Percentiles rank a stretch among this genome's conserved stretches.
Evolutionary conservation across 768 basidiomycete species (phyloP).

Genomic region (Leccinum broughii): DNA sequence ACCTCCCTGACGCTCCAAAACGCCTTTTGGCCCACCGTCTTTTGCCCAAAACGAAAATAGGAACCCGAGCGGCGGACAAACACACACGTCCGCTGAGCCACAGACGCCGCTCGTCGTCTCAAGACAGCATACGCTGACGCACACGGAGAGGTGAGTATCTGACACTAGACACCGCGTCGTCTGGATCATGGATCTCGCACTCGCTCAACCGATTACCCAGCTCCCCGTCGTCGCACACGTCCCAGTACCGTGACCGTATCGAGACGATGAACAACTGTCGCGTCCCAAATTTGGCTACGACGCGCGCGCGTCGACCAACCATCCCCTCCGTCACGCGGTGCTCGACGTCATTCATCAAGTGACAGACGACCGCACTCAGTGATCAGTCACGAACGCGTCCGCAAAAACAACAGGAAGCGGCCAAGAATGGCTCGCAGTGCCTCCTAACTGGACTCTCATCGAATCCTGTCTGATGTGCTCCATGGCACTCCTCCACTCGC

Average conservation of each 20-base stretch:
- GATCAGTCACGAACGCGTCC: background rate
- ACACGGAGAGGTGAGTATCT: too few species aligned
- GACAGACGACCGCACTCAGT: slow-evolving; percentile 52
- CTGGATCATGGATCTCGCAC: background rate
- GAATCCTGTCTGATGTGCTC: slow-evolving; percentile 98
- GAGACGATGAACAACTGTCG: slow-evolving; percentile 26
- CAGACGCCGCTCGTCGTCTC: too few species aligned
- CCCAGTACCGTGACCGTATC: slow-evolving; percentile 46
- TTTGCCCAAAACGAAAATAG: too few species aligned
- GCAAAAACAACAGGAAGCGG: slow-evolving; percentile 15
- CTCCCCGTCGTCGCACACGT: slow-evolving; percentile 77
- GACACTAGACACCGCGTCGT: too few species aligned
- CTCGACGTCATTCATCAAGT: slow-evolving; percentile 73
- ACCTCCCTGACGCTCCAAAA: too few species aligned
- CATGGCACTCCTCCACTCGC: slow-evolving; percentile 93
- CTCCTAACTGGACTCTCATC: slow-evolving; percentile 82
- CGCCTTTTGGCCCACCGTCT: too few species aligned
- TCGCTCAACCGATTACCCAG: slow-evolving; percentile 36
- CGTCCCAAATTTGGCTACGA: slow-evolving; percentile 61
- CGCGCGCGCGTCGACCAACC: slow-evolving; percentile 61
- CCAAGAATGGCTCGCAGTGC: slow-evolving; percentile 74
- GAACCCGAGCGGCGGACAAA: too few species aligned
- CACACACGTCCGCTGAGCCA: too few species aligned
- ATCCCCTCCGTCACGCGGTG: slow-evolving; percentile 85
- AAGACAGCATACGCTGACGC: too few species aligned